Base-by-base conservation (phyloP, 208 protist species). In the Acanthamoeba healyi region DNA sequence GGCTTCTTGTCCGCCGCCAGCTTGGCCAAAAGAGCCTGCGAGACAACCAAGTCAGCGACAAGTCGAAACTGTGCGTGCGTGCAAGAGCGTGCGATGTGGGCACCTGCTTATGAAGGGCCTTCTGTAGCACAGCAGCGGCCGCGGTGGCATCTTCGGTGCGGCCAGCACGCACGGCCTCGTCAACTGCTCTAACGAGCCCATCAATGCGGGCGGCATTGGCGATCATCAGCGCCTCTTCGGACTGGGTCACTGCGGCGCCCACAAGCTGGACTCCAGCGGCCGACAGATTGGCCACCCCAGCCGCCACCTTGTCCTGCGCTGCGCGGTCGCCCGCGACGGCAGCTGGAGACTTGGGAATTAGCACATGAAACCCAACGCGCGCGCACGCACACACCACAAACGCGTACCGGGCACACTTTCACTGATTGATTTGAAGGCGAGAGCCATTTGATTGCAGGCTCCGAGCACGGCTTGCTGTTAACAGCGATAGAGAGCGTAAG, bases 191-290 rank as follows among this genome's bases (percentile, higher is more conserved):
- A 5, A 74, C 29, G 24, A 92, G 54, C 7, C 61, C 86, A 29
- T 92, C 61, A 14, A 92, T 74, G 40, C 86, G 54, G 4, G 86
- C 38, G 38, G 86, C 86, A 24, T 67, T 92, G 29, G 79, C 44
- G 17, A 92, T 32, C 38, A 92, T 29, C 24, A 92, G 36, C 10
- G 19, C 86, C 17, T 70, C 86, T n/a, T 67, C 56, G 26, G 86
- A 12, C 40, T 67, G 36, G 5, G 86, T 2, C 22, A 74, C 17
- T 9, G 46, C 46, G 40, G 86, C 54, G 86, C 61, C 40, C n/a
- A 56, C 86, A 0, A 74, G n/a, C 54, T 42, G 61, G 3, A 24
- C 63, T 26, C 49, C 56, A 15, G 56, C 54, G 26, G 86, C 49
- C 26, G 49, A 34, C 49, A 49, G 36, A 22, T 24, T 44, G 7